Conservation (phyloP, 139 green algal species). For the Coelastrella sp. region DNA sequence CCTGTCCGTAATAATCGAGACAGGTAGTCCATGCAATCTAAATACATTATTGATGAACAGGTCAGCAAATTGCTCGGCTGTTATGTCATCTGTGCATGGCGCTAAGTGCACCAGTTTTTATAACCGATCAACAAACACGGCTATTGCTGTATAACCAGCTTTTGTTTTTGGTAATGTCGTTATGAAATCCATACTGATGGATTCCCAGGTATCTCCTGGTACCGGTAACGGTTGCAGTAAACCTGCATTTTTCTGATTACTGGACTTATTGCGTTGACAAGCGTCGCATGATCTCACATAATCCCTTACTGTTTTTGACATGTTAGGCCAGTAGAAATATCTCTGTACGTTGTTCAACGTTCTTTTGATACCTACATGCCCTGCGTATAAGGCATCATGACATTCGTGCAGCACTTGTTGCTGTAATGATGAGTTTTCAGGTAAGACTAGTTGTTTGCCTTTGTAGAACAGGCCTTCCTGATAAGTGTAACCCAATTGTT, state of each 20-base stretch:
- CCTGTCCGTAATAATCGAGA: background rate
- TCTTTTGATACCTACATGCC: background rate
- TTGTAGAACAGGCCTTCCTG: conserved; percentile 16
- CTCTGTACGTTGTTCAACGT: background rate
- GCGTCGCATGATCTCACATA: conserved; percentile 35
- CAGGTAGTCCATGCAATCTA: background rate
- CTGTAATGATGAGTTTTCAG: background rate
- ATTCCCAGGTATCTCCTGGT: conserved; percentile 42
- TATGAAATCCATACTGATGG: conserved; percentile 57
- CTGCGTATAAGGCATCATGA: conserved; percentile 11
- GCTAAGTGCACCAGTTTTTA: conserved; percentile 57
- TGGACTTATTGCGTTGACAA: conserved; percentile 51
- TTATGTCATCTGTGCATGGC: conserved; percentile 1
- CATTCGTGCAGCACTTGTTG: background rate
- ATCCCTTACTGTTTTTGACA: background rate
- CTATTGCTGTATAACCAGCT: conserved; percentile 47
- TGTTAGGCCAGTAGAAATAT: conserved; percentile 31
- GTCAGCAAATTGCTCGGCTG: background rate
- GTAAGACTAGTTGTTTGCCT: background rate
- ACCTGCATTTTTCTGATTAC: conserved; percentile 27
- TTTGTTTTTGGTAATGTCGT: conserved; percentile 45
- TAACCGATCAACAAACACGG: conserved; percentile 59
- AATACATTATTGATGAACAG: background rate
- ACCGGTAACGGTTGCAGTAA: conserved; percentile 47
- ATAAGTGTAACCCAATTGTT: background rate